Evolutionary conservation across 257 asterid genomes (phyloP), one percentile per base, ranked within the genome.

Genomic region (Penstemon eatonii): DNA sequence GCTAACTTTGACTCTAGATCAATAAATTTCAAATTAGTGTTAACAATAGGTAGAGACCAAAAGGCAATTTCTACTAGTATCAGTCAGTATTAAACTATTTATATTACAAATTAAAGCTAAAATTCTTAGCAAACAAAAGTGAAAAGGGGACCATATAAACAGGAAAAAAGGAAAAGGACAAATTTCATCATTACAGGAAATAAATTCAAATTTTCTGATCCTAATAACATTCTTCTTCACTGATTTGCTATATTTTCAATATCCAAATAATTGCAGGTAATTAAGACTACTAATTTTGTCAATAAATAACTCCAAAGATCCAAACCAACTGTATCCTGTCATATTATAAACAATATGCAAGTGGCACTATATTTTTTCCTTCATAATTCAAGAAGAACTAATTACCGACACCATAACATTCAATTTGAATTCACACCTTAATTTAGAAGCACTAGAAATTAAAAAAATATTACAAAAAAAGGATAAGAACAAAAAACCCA

Each of bases 71-170:
- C 33, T 47, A 72, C 13, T 69, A 51, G 25, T 3, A 37, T 38
- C 19, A 56, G 67, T 59, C 56, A 38, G 42, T 37, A 39, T 51
- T 52, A 56, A 47, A 63, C 6, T 2, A 43, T 39, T 53, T 43
- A 42, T 39, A 55, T 4, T 61, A 10, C 67, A 43, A 56, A 12
- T 50, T 46, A 54, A 6, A 44, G 54, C 12, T 56, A 69, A 12
- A 63, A 64, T 12, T 68, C 13, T 49, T 37, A 52, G 61, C 38
- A 65, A 52, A 7, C 44, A 42, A 60, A 66, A 38, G 70, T 39
- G 59, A 69, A 73, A 65, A 58, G 56, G 66, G 50, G 62, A 69
- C 40, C 58, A 6, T 10, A 36, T 7, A 37, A 66, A 58, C 60
- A 63, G 10, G 13, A 60, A 44, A 7, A 44, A 66, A 38, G 38